These are phyloP conservation scores for Alternaria infectoria DNA, from an alignment of 2,329 filamentous ascomycete species.

Conservation along the genomic window DNA sequence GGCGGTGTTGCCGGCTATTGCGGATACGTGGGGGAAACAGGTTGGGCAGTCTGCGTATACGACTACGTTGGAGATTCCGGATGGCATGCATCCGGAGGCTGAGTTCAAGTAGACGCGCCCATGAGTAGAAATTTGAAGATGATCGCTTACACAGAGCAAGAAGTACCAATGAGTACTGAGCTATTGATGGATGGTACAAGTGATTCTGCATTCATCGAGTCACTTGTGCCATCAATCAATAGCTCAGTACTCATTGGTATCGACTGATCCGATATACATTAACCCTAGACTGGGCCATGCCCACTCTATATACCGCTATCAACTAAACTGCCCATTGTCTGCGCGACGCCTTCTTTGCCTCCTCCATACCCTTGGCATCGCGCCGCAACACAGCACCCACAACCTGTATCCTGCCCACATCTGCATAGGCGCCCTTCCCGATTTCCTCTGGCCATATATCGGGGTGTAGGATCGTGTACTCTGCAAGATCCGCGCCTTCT, in stretches of 20 bases:
- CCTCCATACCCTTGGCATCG: not conserved
- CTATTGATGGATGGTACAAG: not conserved
- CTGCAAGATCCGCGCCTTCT: constrained; percentile 14
- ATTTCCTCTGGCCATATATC: constrained; percentile 38
- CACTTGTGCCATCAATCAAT: not conserved
- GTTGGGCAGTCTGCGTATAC: constrained; percentile 35
- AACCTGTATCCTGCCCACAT: constrained; percentile 33
- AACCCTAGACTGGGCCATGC: not conserved
- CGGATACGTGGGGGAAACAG: constrained; percentile 31
- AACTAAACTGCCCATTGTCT: constrained; percentile 1
- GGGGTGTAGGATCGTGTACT: constrained; percentile 30
- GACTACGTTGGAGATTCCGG: constrained; percentile 39
- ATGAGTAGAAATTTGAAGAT: not conserved
- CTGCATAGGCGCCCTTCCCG: constrained; percentile 27
- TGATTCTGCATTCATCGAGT: too few species aligned
- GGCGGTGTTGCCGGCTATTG: constrained; percentile 32
- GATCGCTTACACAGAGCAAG: not conserved
- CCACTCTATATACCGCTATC: not conserved
- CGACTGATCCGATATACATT: not conserved
- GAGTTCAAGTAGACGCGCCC: constrained; percentile 27
- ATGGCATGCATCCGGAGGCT: constrained; percentile 42
- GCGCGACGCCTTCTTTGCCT: not conserved
- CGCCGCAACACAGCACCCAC: constrained; percentile 27
- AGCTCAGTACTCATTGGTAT: not conserved
- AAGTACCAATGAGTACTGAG: not conserved